Conservation (phyloP, 208 protist genomes). For the Leishmania mexicana region DNA sequence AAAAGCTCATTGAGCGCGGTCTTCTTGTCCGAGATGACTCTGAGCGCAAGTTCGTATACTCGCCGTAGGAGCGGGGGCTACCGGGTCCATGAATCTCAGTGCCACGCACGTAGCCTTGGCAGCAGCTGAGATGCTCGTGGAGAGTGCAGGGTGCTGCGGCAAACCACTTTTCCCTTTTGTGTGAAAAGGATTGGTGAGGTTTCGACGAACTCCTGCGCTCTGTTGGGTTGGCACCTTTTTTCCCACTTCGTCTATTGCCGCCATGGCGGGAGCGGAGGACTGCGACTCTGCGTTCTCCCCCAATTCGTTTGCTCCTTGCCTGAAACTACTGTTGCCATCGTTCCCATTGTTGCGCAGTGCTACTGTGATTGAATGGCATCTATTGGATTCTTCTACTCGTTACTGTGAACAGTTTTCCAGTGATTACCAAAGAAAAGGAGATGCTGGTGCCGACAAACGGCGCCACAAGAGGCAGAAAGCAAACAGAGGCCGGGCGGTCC, state of each 20-base stretch:
- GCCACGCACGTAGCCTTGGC: neutral
- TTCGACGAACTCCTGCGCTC: neutral
- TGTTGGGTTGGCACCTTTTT: neutral
- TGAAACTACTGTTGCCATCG: neutral
- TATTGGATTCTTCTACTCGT: neutral
- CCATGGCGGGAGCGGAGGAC: neutral
- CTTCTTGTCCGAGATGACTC: slow-evolving; percentile 46
- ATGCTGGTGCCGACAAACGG: neutral
- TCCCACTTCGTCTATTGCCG: neutral
- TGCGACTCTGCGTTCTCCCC: neutral
- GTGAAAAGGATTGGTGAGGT: neutral
- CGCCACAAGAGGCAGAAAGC: neutral
- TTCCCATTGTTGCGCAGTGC: neutral
- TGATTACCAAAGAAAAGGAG: neutral
- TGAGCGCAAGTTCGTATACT: slow-evolving; percentile 17
- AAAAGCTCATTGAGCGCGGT: slow-evolving; percentile 65
- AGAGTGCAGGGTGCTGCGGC: neutral
- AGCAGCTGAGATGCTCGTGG: neutral
- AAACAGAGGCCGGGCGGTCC: neutral
- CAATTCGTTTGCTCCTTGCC: neutral
- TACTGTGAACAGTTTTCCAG: neutral
- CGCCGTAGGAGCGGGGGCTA: slow-evolving; percentile 25
- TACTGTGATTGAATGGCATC: neutral
- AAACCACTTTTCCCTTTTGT: neutral
- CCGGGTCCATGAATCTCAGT: neutral